Evolutionary conservation across 441 rosid genomes (phyloP), one percentile per base, ranked within the genome.

Genomic region (Breynia disticha): DNA sequence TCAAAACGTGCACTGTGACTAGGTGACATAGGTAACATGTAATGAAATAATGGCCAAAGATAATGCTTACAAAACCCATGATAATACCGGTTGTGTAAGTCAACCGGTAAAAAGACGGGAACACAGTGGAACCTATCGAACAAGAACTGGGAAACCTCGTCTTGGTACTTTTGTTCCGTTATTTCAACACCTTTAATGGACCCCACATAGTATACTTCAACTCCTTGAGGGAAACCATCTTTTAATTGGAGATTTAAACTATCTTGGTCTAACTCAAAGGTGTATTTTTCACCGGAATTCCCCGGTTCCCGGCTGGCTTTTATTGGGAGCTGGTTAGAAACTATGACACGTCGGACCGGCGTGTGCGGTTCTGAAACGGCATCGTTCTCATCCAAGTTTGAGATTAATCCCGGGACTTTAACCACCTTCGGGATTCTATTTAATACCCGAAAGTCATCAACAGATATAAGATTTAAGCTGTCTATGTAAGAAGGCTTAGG

Each of bases 1-100:
- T 73, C 83, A 54, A 79, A 87, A 7, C 80, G 72, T 1, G 74
- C 81, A 14, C 84, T 79, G 35, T 76, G 74, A 44, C 71, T 70
- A 24, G 76, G 70, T 22, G 82, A 68, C 68, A 73, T 54, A 6
- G 94, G 94, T 21, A 80, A 22, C 69, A 79, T 76, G 59, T 84
- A 87, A 57, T 87, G 96, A 59, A 87, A 75, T 68, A 82, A 54
- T 19, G 90, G 96, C 96, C 96, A 87, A 8, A 87, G 80, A 59
- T 84, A 84, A 67, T 84, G 96, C 67, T 87, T 87, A 19, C 96
- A 87, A 35, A 87, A 84, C 0, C 96, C 96, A 42, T 87, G 96
- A 19, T 87, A 87, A 61, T 69, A 87, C 73, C 52, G 76, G 64
- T 49, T 55, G 44, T 67, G 63, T 68, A 76, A 38, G n/a, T 87